phyloP scores from a whole-genome alignment of 139 green algal species.

The Micromonas commoda region DNA sequence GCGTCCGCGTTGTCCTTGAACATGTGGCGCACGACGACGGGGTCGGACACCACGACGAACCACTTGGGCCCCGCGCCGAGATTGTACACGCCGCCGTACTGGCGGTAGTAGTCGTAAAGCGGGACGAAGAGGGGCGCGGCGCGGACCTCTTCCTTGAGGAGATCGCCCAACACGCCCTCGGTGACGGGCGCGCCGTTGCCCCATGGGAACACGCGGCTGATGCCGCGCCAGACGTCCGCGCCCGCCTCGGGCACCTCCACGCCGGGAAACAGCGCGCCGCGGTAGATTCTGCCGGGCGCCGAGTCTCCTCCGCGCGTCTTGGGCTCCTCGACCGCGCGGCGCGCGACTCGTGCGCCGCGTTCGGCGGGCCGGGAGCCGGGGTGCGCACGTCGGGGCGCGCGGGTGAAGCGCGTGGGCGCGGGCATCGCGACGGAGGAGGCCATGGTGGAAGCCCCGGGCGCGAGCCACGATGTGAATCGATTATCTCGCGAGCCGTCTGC shows the following conservation, averaged over 20 bases:
- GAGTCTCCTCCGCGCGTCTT: too few relatives aligned
- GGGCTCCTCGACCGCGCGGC: not conserved
- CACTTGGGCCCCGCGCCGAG: constrained; percentile 88
- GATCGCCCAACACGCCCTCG: constrained; percentile 19
- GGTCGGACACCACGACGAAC: constrained; percentile 89
- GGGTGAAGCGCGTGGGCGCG: too few relatives aligned
- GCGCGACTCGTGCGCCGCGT: too few relatives aligned
- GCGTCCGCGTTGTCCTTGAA: constrained; percentile 78
- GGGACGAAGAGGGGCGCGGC: constrained; percentile 92
- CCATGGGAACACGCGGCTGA: constrained; percentile 16
- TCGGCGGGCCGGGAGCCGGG: too few relatives aligned
- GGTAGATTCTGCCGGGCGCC: not conserved
- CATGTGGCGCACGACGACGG: constrained; percentile 26
- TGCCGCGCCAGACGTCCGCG: not conserved
- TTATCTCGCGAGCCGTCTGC: too few relatives aligned
- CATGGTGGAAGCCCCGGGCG: too few relatives aligned
- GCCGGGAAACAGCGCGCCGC: constrained; percentile 19
- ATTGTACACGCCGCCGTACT: constrained; percentile 75
- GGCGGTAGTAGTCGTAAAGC: constrained; percentile 80
- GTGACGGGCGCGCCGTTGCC: constrained; percentile 21
- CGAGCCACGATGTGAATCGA: too few relatives aligned
- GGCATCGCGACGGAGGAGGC: too few relatives aligned
- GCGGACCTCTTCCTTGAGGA: constrained; percentile 37
- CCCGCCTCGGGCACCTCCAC: constrained; percentile 12
- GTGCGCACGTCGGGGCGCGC: too few relatives aligned